Conservation (phyloP, 164 flowering plant genomes). For the Berberis thunbergii region DNA sequence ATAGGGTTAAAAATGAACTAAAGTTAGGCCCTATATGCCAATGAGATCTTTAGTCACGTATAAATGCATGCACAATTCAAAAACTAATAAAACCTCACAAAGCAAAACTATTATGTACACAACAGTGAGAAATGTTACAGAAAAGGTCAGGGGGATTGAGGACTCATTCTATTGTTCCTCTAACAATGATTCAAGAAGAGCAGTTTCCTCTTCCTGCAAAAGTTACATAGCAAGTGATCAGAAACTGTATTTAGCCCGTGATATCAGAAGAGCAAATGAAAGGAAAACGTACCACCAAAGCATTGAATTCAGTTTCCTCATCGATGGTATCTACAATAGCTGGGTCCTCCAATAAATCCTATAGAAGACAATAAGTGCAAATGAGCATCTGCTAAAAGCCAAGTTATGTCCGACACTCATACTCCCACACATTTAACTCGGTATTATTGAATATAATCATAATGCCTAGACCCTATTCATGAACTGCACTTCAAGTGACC, state of each 20-base stretch:
- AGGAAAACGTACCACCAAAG: constrained; percentile 61
- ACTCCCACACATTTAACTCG: background rate
- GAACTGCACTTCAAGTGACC: too few relatives aligned
- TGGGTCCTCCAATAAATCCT: constrained; percentile 88
- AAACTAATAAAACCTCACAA: too few relatives aligned
- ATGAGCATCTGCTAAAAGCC: background rate
- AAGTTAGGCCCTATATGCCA: too few relatives aligned
- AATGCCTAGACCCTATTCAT: too few relatives aligned
- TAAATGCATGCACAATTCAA: too few relatives aligned
- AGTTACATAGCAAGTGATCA: background rate
- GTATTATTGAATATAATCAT: too few relatives aligned
- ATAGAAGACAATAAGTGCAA: background rate
- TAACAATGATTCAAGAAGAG: constrained; percentile 65
- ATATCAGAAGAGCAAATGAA: background rate
- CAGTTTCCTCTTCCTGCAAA: constrained; percentile 86
- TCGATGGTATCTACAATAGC: constrained; percentile 70
- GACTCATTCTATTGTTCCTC: constrained; percentile 23
- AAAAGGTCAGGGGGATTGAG: too few relatives aligned
- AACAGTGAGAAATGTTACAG: too few relatives aligned
- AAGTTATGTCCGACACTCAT: background rate
- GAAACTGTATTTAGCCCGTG: background rate
- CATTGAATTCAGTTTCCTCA: constrained; percentile 97
- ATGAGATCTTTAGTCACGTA: too few relatives aligned
- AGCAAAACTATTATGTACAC: too few relatives aligned
- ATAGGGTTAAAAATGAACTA: too few relatives aligned